Evolutionary conservation across 2,329 filamentous ascomycete genomes (phyloP).

Genomic region (Aaosphaeria pasadenensis): DNA sequence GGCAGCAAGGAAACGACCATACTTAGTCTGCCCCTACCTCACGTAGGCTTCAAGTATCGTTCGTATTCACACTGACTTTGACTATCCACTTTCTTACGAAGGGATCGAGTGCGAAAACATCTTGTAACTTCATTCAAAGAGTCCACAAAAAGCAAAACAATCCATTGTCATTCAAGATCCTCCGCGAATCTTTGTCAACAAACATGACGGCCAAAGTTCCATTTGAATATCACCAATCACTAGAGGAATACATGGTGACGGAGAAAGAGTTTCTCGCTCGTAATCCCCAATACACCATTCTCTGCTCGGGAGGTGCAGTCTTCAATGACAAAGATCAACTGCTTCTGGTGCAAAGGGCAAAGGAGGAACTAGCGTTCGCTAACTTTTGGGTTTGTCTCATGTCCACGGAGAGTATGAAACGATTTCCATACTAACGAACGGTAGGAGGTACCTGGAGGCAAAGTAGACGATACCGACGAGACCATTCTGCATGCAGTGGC

Average conservation of each 20-base stretch:
- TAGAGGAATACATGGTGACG: conserved; percentile 28
- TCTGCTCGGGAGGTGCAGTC: conserved; percentile 29
- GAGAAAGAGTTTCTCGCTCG: conserved; percentile 23
- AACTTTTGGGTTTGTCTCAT: conserved; percentile 26
- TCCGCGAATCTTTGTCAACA: neutral
- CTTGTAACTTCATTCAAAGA: neutral
- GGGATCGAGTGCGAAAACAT: neutral
- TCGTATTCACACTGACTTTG: too few relatives aligned
- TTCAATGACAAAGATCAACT: conserved; percentile 31
- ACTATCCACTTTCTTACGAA: neutral
- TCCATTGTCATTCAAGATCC: neutral
- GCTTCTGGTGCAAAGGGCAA: conserved; percentile 34
- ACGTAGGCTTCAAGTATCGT: too few relatives aligned
- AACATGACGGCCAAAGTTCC: neutral
- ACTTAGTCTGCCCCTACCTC: too few relatives aligned
- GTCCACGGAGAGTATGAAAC: neutral
- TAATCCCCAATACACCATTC: conserved; percentile 21
- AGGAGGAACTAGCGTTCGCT: conserved; percentile 33
- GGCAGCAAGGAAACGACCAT: too few relatives aligned
- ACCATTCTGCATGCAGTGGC: conserved; percentile 49
- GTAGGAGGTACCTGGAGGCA: conserved; percentile 54
- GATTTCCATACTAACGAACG: conserved; percentile 2
- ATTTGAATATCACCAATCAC: conserved; percentile 19
- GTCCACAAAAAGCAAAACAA: too few relatives aligned
- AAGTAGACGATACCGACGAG: conserved; percentile 44